phyloP scores from a whole-genome alignment of 495 filamentous ascomycete species.

The Annulohypoxylon maeteangense region DNA sequence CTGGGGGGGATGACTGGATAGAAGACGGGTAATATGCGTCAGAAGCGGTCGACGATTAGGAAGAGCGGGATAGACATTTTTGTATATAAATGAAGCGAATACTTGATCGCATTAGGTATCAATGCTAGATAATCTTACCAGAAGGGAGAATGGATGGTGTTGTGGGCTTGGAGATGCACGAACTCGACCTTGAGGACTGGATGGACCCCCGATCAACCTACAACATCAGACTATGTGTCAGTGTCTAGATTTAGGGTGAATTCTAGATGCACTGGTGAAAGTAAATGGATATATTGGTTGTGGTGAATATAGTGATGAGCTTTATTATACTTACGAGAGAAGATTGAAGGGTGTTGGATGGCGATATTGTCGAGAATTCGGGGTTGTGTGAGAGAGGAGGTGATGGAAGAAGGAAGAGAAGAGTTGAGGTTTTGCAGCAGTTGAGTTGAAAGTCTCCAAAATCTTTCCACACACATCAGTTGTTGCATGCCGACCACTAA shows the following conservation, averaged over 20 bases:
- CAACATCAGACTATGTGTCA: conserved; percentile 23
- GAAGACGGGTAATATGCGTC: conserved; percentile 11
- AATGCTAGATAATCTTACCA: conserved; percentile 54
- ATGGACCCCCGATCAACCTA: conserved; percentile 47
- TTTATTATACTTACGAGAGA: conserved; percentile 38
- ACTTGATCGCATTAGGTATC: conserved; percentile 53
- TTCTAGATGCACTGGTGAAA: conserved; percentile 11
- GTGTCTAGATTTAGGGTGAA: conserved; percentile 22
- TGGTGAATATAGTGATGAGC: conserved; percentile 29
- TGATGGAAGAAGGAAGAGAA: conserved; percentile 48
- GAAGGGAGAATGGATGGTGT: conserved; percentile 47
- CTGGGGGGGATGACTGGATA: conserved; percentile 32
- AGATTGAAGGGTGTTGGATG: conserved; percentile 40
- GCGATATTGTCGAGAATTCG: conserved; percentile 43
- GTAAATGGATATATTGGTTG: background rate
- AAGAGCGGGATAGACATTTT: conserved; percentile 21
- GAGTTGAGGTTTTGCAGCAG: conserved; percentile 50
- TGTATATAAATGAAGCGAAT: conserved; percentile 34
- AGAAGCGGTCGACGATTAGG: conserved; percentile 20
- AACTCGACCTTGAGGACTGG: conserved; percentile 45
- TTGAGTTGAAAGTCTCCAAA: conserved; percentile 42
- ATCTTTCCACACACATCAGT: conserved; percentile 45
- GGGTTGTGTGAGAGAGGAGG: conserved; percentile 51
- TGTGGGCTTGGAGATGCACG: conserved; percentile 48
- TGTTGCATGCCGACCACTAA: conserved; percentile 41